phyloP scores from a whole-genome alignment of 495 filamentous ascomycete species.

The Astrothelium subdiscretum region DNA sequence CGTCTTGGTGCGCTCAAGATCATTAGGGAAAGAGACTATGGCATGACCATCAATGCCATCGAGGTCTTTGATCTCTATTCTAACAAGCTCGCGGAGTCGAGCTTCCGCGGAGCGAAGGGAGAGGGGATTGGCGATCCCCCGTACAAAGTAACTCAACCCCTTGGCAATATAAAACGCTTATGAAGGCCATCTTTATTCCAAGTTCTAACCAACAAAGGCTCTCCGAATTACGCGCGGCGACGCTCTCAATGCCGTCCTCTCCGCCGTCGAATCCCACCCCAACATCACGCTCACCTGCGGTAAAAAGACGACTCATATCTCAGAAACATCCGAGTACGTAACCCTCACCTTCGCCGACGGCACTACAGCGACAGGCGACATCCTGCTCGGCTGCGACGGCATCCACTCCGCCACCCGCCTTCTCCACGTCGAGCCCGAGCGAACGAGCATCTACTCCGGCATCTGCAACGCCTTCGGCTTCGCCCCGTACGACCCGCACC shows the following conservation, averaged over 20 bases:
- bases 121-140: conserved; percentile 22
- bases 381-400: conserved; percentile 52
- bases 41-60: conserved; percentile 28
- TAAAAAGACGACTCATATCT: conserved; percentile 26
- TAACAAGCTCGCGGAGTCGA: conserved; percentile 26
- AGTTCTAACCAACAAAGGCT: neutral
- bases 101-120: conserved; percentile 21
- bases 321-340: conserved; percentile 33
- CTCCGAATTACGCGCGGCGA: conserved; percentile 25
- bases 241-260: conserved; percentile 34
- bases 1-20: conserved; percentile 38
- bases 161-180: neutral
- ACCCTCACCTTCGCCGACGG: conserved; percentile 41
- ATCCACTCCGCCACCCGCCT: conserved; percentile 48
- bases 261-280: conserved; percentile 20
- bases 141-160: conserved; percentile 8
- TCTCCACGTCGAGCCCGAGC: conserved; percentile 39
- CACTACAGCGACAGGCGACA: conserved; percentile 35
- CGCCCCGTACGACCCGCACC: conserved; percentile 29
- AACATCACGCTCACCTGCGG: conserved; percentile 28
- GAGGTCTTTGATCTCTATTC: conserved; percentile 42
- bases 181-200: neutral
- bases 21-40: conserved; percentile 34
- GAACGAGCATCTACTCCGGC: conserved; percentile 43
- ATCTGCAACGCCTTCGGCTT: conserved; percentile 42